Evolutionary conservation across 192 early-diverging fungal species (phyloP).

Genomic region (Chytriomyces sp.): DNA sequence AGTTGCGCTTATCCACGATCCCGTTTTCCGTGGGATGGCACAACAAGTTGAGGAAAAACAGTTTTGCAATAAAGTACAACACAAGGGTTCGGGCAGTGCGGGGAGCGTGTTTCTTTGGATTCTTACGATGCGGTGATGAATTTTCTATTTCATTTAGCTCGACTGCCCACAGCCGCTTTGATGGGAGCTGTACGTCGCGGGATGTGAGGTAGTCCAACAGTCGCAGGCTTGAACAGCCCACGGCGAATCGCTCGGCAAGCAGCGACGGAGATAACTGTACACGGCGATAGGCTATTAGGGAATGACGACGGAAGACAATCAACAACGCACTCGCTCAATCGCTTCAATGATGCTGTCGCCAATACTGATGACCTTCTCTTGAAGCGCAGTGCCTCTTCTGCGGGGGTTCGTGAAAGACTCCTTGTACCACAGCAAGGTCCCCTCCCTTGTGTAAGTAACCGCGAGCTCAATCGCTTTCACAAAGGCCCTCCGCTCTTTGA

Average conservation of each 20-base stretch:
- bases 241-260: neutral
- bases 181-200: slow-evolving; percentile 7
- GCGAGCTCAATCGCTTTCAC: slow-evolving; percentile 15
- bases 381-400: neutral
- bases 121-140: neutral
- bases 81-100: neutral
- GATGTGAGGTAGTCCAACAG: slow-evolving; percentile 17
- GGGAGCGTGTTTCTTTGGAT: neutral
- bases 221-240: neutral
- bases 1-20: slow-evolving; percentile 18
- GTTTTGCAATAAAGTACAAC: slow-evolving; percentile 27
- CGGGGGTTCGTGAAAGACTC: slow-evolving; percentile 24
- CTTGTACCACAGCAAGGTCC: slow-evolving; percentile 17
- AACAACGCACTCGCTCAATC: neutral
- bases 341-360: slow-evolving; percentile 11
- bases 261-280: neutral
- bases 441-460: slow-evolving; percentile 8
- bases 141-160: slow-evolving; percentile 1
- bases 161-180: slow-evolving; percentile 7
- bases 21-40: slow-evolving; percentile 8
- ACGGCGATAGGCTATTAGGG: neutral
- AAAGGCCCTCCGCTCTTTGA: slow-evolving; percentile 15
- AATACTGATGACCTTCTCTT: slow-evolving; percentile 21
- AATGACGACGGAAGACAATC: neutral
- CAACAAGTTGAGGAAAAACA: slow-evolving; percentile 4